A percentile compares a stretch with the other conserved stretches of the same genome.
Evolutionary conservation across 148 eudicot genomes (phyloP).

Genomic region (Euryodendron excelsum): DNA sequence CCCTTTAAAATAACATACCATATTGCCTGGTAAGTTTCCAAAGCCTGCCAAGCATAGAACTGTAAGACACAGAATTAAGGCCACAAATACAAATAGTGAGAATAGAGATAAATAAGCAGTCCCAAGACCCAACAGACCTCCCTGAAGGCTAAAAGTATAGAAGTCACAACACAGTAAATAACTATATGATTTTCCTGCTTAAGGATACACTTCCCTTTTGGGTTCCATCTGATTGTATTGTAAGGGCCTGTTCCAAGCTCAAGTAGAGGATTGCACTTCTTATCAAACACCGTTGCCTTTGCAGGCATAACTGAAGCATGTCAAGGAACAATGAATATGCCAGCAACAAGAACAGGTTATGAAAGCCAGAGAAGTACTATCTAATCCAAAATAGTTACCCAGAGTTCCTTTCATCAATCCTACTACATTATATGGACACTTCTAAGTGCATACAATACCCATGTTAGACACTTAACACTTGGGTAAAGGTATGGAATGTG

Average conservation of each 20-base stretch:
- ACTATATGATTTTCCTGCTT: not conserved
- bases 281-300: conserved; percentile 85
- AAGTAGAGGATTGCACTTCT: conserved; percentile 86
- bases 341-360: not conserved
- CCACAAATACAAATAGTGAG: conserved; percentile 11
- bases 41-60: conserved; percentile 98
- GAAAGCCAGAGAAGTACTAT: not conserved
- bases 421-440: too few species aligned
- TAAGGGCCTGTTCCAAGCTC: conserved; percentile 97
- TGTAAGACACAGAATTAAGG: conserved; percentile 52
- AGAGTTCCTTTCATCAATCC: not conserved
- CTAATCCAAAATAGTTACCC: not conserved
- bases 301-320: conserved; percentile 88
- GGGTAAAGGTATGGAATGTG: too few species aligned
- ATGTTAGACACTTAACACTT: too few species aligned
- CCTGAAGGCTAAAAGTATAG: not conserved
- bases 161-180: not conserved
- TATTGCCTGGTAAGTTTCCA: conserved; percentile 97
- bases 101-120: not conserved
- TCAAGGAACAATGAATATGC: conserved; percentile 47
- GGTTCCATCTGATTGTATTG: conserved; percentile 96
- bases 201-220: conserved; percentile 97
- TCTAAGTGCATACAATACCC: too few species aligned
- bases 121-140: not conserved
- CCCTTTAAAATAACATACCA: conserved; percentile 54